Base-by-base conservation (phyloP, 2,329 filamentous ascomycete species). In the Ophiosphaerella korrae region DNA sequence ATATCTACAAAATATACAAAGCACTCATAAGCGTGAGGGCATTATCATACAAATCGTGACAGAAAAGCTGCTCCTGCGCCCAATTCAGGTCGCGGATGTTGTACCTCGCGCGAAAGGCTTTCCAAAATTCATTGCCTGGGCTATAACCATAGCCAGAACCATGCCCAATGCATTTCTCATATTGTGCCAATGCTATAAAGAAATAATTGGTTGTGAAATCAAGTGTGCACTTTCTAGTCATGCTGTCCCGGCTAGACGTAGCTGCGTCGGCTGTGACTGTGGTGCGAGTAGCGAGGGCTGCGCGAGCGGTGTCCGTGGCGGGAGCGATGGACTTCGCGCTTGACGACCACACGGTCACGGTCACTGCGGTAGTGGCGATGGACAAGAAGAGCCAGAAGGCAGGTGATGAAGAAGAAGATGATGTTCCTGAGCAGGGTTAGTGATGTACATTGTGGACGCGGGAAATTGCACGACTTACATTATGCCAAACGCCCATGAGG, bases 401-500 rank as follows among this genome's bases (percentile, higher is more conserved):
- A 59, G 38, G 69, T 71, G 47, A 71, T 53, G 66, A 71, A 70
- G 57, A 73, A 73, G 54, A 73, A 71, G 47, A 73, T 70, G 59
- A 65, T 67, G 64, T 73, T 71, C 68, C 70, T 73, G 37, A 3
- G 12, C 7, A 5, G 29, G 1, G 49, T 76, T 75, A 68, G 60
- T 23, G 16, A 41, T 7, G 39, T 33, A 24, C 11, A 29, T 29
- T 16, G 18, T n/a, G 26, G n/a, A 9, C 2, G 18, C 29, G 31
- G 13, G 2, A 29, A 13, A 31, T 5, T 24, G 18, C 5, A 18
- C 32, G 24, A 62, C 78, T 76, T 74, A 93, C 75, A 97, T 95
- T 73, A 97, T 97, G 42, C 84, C 91, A 62, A 97, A 87, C 2
- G 91, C 93, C 76, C 91, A 97, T 60, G 81, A 83, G 1, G 92